phyloP scores from a whole-genome alignment of 768 basidiomycete species.

The Pleurotus giganteus region DNA sequence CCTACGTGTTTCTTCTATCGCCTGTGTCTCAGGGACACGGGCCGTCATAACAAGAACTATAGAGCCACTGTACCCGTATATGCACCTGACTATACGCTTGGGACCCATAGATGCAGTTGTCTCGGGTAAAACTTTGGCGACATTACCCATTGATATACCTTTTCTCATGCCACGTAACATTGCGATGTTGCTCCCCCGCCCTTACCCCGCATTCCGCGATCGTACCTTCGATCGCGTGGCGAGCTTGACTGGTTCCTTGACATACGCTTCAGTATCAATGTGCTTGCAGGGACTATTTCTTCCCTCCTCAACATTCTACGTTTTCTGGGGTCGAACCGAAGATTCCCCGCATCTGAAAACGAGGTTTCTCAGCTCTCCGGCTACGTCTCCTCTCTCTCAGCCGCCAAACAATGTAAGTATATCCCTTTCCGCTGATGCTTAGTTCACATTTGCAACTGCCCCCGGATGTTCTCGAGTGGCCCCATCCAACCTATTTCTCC shows the following conservation, averaged over 20 bases:
- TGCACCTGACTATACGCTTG: not conserved
- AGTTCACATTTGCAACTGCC: not conserved
- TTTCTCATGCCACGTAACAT: constrained; percentile 5
- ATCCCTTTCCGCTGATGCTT: not conserved
- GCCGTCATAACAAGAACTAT: too few relatives aligned
- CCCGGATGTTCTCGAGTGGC: not conserved
- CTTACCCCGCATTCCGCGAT: not conserved
- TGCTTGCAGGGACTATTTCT: not conserved
- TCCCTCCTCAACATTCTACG: not conserved
- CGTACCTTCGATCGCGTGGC: constrained; percentile 1
- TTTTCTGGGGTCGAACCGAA: not conserved
- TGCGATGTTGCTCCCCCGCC: not conserved
- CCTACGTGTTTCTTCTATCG: too few relatives aligned
- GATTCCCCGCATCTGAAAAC: not conserved
- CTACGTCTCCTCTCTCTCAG: too few relatives aligned
- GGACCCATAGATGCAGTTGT: not conserved
- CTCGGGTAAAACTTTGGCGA: not conserved
- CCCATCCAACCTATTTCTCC: not conserved
- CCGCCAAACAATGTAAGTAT: not conserved
- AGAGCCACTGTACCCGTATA: not conserved
- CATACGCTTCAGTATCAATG: too few relatives aligned
- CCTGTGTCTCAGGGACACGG: too few relatives aligned
- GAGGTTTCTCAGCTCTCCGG: not conserved
- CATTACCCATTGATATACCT: not conserved
- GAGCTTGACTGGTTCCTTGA: not conserved